phyloP scores from a whole-genome alignment of 176 grass and related monocot species.

The Oryza meridionalis region DNA sequence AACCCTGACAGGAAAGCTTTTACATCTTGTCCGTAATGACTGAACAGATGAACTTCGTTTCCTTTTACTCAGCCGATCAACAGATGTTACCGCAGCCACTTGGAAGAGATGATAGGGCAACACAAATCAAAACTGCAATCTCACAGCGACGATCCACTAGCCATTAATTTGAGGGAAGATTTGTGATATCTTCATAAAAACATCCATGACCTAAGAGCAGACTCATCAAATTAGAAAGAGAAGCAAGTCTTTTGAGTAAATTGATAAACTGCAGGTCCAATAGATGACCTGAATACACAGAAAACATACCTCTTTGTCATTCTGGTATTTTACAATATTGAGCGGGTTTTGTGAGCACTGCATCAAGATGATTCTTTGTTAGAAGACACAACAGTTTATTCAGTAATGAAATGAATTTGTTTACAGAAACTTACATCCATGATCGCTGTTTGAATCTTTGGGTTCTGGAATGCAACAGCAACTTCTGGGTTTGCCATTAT shows the following conservation, averaged over 20 bases:
- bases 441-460: slow-evolving; percentile 97
- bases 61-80: slow-evolving; percentile 24
- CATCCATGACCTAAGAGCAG: slow-evolving; percentile 87
- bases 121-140: slow-evolving; percentile 54
- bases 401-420: slow-evolving; percentile 26
- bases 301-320: slow-evolving; percentile 86
- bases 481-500: slow-evolving; percentile 99
- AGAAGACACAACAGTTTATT: slow-evolving; percentile 41
- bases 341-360: slow-evolving; percentile 98
- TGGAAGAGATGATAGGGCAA: slow-evolving; percentile 27
- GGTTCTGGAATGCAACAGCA: slow-evolving; percentile 93
- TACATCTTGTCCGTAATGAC: slow-evolving; percentile 24
- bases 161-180: slow-evolving; percentile 90
- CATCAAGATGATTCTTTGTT: slow-evolving; percentile 46
- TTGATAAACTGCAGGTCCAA: not conserved
- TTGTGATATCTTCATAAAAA: slow-evolving; percentile 95
- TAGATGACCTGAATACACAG: not conserved
- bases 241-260: slow-evolving; percentile 7
- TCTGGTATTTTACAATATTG: slow-evolving; percentile 97
- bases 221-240: slow-evolving; percentile 14
- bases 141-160: slow-evolving; percentile 39
- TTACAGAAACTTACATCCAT: slow-evolving; percentile 79
- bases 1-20: not conserved
- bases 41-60: slow-evolving; percentile 1
- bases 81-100: slow-evolving; percentile 20